Evolutionary conservation across 208 protist genomes (phyloP), one percentile per base, ranked within the genome.

Genomic region (Leptomonas seymouri): DNA sequence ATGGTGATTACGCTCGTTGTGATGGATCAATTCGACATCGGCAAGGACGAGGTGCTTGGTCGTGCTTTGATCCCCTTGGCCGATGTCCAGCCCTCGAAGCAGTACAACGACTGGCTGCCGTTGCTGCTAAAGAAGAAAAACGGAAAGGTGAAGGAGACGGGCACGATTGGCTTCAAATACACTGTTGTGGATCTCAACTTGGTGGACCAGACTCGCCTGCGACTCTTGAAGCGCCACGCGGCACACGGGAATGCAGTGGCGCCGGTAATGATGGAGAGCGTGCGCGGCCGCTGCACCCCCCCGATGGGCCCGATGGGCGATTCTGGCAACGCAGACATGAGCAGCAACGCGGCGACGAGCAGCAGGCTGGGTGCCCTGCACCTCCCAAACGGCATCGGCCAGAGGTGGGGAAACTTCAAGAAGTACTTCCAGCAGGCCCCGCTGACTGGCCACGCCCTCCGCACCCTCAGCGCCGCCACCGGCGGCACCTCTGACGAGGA

Each of bases 111-210:
- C 63, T 96, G 82, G 74, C 46, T 93, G 39, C 85, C 81, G 21
- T 60, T 93, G 25, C 36, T 81, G 23, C 69, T 74, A 36, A 56
- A 72, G 44, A 56, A 74, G 48, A 67, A 69, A 23, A 74, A 76
- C 36, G 51, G 72, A 8, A 56, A 64, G 34, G 30, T 71, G 71
- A 60, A 53, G 48, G 64, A 81, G 59, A 71, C 79, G 44, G 87
- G 90, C 64, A 68, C 82, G 54, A 76, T 96, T 36, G 90, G 90
- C 61, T 84, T 93, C 70, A 92, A 88, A 64, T 96, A 84, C 78
- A 76, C 76, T 0, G 80, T 93, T 7, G 81, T 84, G 18, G 78
- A 96, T 67, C 56, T 92, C 11, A 78, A 88, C 36, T 23, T 93
- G 50, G 78, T 87, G 6, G 85, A 93, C 58, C 78, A 56, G 45